Base-by-base conservation (phyloP, 495 filamentous ascomycete genomes). In the Cercophora sp. region DNA sequence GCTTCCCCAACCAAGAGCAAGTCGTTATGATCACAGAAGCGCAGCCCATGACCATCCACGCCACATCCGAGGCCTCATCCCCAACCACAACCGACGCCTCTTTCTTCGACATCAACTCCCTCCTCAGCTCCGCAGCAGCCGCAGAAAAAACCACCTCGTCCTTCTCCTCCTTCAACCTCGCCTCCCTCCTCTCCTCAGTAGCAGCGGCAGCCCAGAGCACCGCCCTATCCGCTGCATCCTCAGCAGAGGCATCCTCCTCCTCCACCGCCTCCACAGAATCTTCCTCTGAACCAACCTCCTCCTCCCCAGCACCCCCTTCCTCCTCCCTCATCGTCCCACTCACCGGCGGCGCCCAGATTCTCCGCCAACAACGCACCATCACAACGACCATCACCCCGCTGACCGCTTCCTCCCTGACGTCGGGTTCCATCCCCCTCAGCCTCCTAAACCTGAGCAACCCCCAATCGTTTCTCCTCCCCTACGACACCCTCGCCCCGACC, bases 1-100 rank as follows among this genome's bases (percentile, higher is more conserved):
- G 66, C 50, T 57, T 60, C 51, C 60, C 68, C 1, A 57, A 66
- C 16, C 61, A 53, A 20, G 51, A 68, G 32, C 39, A 65, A 34
- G 58, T 64, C 46, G 59, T 71, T 26, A 68, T 68, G 64, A 58
- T 69, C 8, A 66, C 66, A 6, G 63, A 67, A 18, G 50, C 57
- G 8, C 47, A 60, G 18, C 52, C 56, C 19, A 68, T 69, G 61
- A 71, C 68, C 34, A 59, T 71, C 54, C 50, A 56, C 15, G 55
- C 58, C 10, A 59, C 54, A 23, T 34, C 65, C 2, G 64, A 61
- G 46, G 46, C 15, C 47, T 62, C 25, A 24, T 48, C 43, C 35
- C 44, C 52, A 39, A 55, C 44, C 23, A 19, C 27, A 13, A 31
- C 50, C 16, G 18, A 31, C 13, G 20, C 40, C n/a, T n/a, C n/a